Base-by-base conservation (phyloP, 1,284 basidiomycete species). In the Ganoderma resinaceum region DNA sequence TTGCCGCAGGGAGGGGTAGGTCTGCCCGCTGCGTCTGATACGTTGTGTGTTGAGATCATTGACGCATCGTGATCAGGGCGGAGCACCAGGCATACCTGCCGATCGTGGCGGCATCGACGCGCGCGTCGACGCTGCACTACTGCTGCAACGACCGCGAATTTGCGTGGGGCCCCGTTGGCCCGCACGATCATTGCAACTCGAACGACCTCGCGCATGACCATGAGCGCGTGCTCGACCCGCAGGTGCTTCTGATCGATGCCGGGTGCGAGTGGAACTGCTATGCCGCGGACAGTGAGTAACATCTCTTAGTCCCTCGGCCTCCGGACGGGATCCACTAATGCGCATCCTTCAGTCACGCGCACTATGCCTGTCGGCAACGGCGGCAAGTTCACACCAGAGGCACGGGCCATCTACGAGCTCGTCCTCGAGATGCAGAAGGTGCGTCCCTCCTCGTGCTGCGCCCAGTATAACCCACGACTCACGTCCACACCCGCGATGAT, bases 21-120 rank as follows among this genome's bases (percentile, higher is more conserved):
- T 79, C 18, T 40, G n/a, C 0, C 37, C 37, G 23, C 23, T 29
- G 4, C 14, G 14, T 40, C 12, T 60, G 23, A 8, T 23, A n/a
- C n/a, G 1, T n/a, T 23, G 23, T 26, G n/a, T 23, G 5, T 14
- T 20, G 23, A 3, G 23, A 12, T 16, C 14, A 14, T 37, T 40
- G 37, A 60, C n/a, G 6, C 2, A 23, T 5, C 6, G n/a, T 7
- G 64, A 95, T n/a, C 65, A 95, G 94, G 23, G 85, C 94, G 4
- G 85, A 90, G n/a, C 93, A 95, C 70, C 92, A 95, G 81, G 94
- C 95, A 0, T 97, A 98, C 79, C 84, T 94, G 12, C 95, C 96
- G 0, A 97, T 97, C 67, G 92, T 95, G 9, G 96, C 95, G 0
- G 91, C 92, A 0, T 92, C 95, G 0, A 89, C 88, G 2, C 87